Percentiles rank a stretch among this genome's conserved stretches.
Evolutionary conservation across 1,139 yeast genomes (phyloP).

Genomic region (Geotrichum klebahnii): DNA sequence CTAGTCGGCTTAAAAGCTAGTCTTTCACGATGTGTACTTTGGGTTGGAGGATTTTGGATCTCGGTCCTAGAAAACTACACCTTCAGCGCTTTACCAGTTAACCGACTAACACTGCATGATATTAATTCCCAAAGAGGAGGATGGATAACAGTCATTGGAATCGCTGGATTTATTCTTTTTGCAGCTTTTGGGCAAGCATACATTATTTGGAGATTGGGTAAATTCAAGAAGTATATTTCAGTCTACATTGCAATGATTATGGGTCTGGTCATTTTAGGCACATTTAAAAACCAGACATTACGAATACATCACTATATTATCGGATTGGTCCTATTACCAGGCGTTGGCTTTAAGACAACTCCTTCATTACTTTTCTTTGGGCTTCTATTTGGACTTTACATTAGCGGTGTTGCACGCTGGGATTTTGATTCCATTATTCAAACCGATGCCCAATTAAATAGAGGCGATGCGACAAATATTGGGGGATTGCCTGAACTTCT

Average conservation of each 20-base stretch:
- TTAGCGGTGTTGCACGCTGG: constrained; percentile 90
- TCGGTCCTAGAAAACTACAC: constrained; percentile 84
- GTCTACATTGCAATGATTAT: constrained; percentile 51
- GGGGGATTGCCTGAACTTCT: constrained; percentile 54
- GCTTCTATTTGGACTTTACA: constrained; percentile 67
- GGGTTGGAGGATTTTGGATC: constrained; percentile 82
- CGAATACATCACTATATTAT: constrained; percentile 87
- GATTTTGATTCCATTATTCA: constrained; percentile 87
- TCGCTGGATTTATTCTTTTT: constrained; percentile 45
- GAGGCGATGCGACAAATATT: constrained; percentile 63
- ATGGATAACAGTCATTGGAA: constrained; percentile 54
- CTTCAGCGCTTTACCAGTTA: constrained; percentile 83
- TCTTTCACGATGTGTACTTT: constrained; percentile 54
- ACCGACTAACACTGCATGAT: constrained; percentile 69
- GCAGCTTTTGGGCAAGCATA: constrained; percentile 71
- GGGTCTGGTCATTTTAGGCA: constrained; percentile 47
- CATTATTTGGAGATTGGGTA: constrained; percentile 75
- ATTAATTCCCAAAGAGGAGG: constrained; percentile 76
- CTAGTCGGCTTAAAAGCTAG: constrained; percentile 34
- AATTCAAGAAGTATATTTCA: constrained; percentile 53
- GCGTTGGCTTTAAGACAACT: constrained; percentile 61
- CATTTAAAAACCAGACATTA: constrained; percentile 65
- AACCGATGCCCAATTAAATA: constrained; percentile 59
- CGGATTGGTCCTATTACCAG: constrained; percentile 76
- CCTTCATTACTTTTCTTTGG: constrained; percentile 79